Evolutionary conservation across 768 basidiomycete species (phyloP).

Genomic region (Phaffia australis): DNA sequence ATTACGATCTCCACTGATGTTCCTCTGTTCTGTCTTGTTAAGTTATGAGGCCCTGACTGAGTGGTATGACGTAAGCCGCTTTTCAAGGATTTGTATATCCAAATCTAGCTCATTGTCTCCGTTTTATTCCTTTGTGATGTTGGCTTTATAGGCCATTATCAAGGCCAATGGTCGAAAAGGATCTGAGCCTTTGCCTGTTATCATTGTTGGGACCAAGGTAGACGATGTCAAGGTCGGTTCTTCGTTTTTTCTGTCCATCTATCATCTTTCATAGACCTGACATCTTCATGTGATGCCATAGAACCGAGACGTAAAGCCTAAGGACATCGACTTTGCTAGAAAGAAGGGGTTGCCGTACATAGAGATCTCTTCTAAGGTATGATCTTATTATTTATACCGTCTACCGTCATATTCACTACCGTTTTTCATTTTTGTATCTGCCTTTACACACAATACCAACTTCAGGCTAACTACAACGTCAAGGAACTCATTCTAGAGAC

Average conservation of each 20-base stretch:
- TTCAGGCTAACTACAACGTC: conserved; percentile 28
- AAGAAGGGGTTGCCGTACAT: conserved; percentile 28
- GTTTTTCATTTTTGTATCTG: background rate
- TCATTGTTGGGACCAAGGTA: conserved; percentile 30
- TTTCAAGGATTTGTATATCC: background rate
- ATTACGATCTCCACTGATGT: background rate
- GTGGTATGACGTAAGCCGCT: conserved; percentile 25
- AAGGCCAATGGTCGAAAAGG: conserved; percentile 28
- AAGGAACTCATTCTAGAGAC: conserved; percentile 27
- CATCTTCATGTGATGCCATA: background rate
- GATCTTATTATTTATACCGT: background rate
- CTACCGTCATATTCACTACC: no score
- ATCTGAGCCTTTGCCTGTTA: conserved; percentile 25
- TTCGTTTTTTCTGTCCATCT: background rate
- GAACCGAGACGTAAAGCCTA: conserved; percentile 28
- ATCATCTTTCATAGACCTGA: background rate
- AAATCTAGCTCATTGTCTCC: background rate
- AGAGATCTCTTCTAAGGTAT: conserved; percentile 25
- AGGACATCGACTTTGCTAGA: conserved; percentile 27
- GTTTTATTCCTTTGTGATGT: no score
- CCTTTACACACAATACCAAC: background rate
- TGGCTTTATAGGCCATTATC: conserved; percentile 3
- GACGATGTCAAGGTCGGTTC: conserved; percentile 27
- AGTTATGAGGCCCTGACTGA: conserved; percentile 27
- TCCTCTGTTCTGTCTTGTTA: background rate